phyloP scores from a whole-genome alignment of 2,329 filamentous ascomycete genomes.

The Colletotrichum horii region DNA sequence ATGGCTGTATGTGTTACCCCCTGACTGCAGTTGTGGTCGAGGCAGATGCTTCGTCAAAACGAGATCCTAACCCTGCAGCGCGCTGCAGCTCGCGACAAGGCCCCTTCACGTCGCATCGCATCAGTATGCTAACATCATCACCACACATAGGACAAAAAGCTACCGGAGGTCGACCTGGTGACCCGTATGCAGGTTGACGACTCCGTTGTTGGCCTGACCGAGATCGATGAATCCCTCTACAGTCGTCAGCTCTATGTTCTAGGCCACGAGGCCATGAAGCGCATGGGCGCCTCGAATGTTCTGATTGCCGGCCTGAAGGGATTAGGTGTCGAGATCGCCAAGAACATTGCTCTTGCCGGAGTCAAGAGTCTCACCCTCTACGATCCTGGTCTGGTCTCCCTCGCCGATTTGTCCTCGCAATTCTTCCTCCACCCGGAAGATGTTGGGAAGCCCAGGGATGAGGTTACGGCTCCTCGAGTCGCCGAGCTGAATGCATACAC shows the following conservation, averaged over 20 bases:
- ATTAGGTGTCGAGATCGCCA: slow-evolving; percentile 96
- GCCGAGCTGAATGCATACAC: slow-evolving; percentile 97
- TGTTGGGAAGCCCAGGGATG: slow-evolving; percentile 89
- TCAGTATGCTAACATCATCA: slow-evolving; percentile 19
- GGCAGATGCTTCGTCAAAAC: background rate
- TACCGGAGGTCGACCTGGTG: slow-evolving; percentile 65
- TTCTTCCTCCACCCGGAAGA: slow-evolving; percentile 93
- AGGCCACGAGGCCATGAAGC: slow-evolving; percentile 91
- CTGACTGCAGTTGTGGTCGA: background rate
- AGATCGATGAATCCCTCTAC: slow-evolving; percentile 77
- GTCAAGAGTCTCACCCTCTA: slow-evolving; percentile 96
- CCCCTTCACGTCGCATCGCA: background rate
- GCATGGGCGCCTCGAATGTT: slow-evolving; percentile 95
- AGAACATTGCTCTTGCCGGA: slow-evolving; percentile 96
- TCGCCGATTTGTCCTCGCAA: slow-evolving; percentile 92
- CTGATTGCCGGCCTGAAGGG: slow-evolving; percentile 92
- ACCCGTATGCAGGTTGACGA: slow-evolving; percentile 71
- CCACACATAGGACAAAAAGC: slow-evolving; percentile 51
- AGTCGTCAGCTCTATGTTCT: slow-evolving; percentile 76
- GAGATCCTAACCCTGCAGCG: background rate
- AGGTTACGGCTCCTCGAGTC: slow-evolving; percentile 85
- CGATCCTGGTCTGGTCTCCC: slow-evolving; percentile 83
- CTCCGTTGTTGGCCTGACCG: slow-evolving; percentile 57
- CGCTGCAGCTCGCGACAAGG: background rate
- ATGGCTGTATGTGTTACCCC: slow-evolving; percentile 60